These are phyloP conservation scores for Rhipidocladum racemiflorum DNA, from an alignment of 176 grass and related monocot genomes.

Conservation along the genomic window DNA sequence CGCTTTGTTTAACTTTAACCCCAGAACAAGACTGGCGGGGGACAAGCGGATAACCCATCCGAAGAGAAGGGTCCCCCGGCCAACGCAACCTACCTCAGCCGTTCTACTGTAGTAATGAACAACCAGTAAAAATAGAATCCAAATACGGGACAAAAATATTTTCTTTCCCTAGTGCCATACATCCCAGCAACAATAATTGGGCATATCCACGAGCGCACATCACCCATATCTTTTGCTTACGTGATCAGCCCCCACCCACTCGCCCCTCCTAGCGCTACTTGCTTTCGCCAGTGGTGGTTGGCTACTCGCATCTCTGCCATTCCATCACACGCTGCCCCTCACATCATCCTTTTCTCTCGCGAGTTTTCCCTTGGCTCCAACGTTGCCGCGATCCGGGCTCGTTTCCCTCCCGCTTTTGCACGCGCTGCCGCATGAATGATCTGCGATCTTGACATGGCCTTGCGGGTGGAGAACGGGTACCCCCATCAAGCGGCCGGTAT, in stretches of 20 bases:
- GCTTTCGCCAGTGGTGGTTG: neutral
- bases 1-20: neutral
- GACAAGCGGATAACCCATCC: neutral
- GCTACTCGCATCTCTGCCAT: neutral
- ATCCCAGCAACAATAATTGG: conserved; percentile 35
- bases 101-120: neutral
- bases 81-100: neutral
- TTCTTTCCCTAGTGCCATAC: neutral
- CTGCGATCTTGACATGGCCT: conserved; percentile 32
- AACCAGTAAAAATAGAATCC: neutral
- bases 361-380: neutral
- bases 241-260: conserved; percentile 16
- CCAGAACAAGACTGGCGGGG: neutral
- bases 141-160: neutral
- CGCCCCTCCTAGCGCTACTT: neutral
- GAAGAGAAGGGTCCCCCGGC: neutral
- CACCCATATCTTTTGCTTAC: conserved; percentile 37
- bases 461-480: conserved; percentile 38
- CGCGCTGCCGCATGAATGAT: neutral
- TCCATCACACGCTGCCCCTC: neutral
- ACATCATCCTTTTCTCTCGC: neutral
- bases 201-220: conserved; percentile 32
- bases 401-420: neutral
- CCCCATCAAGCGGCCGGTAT: conserved; percentile 22
- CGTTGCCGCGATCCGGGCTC: neutral